These are phyloP conservation scores for Citropsis articulata DNA, from an alignment of 345 rosid genomes.

Conservation along the genomic window DNA sequence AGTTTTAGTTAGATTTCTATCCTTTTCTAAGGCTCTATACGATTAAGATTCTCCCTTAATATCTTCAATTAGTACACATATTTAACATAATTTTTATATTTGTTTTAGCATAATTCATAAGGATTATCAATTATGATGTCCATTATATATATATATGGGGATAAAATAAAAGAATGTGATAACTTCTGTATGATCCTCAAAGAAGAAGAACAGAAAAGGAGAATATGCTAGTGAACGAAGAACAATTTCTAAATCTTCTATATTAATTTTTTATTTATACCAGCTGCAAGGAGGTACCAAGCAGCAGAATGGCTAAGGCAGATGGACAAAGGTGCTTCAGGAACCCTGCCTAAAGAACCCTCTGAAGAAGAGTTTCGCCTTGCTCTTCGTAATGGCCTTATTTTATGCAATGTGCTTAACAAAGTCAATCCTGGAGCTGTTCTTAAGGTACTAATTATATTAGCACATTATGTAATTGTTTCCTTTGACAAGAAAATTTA, in stretches of 20 bases:
- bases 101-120: neutral
- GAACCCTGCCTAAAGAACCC: constrained; percentile 57
- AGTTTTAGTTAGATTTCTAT: neutral
- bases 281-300: constrained; percentile 86
- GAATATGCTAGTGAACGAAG: neutral
- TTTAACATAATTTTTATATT: neutral
- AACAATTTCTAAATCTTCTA: neutral
- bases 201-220: too few species aligned
- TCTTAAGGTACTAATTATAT: constrained; percentile 52
- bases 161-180: neutral
- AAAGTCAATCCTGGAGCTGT: constrained; percentile 96
- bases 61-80: neutral
- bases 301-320: constrained; percentile 90
- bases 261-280: neutral
- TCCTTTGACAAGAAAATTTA: neutral
- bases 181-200: neutral
- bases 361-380: constrained; percentile 75
- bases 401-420: constrained; percentile 95
- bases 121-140: neutral
- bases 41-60: neutral
- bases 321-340: constrained; percentile 71
- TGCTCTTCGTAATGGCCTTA: constrained; percentile 83
- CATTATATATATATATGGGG: too few species aligned
- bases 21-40: neutral
- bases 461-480: neutral